phyloP scores from a whole-genome alignment of 2,329 filamentous ascomycete genomes.

The Microsporum audouinii region DNA sequence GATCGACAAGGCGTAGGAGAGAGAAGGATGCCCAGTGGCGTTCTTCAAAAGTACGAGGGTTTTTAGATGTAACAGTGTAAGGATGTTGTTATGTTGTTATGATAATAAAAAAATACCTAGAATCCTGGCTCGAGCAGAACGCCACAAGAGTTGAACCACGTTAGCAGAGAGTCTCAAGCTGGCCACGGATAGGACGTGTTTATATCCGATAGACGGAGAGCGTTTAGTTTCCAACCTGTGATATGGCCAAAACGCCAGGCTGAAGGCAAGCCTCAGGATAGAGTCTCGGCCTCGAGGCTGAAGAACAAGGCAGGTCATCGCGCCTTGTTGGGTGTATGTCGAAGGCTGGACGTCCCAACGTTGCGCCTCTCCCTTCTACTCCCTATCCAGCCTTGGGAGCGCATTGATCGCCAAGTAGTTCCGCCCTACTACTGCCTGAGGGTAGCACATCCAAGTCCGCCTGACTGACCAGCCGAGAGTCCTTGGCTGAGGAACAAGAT shows the following conservation, averaged over 20 bases:
- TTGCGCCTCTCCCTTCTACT: neutral
- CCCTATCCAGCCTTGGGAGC: neutral
- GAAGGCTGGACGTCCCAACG: no score
- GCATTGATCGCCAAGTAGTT: neutral
- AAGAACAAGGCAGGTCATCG: neutral
- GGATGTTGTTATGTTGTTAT: neutral
- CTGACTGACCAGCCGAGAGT: neutral
- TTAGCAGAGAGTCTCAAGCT: neutral
- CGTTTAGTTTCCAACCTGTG: neutral
- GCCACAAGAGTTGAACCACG: neutral
- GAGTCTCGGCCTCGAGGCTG: no score
- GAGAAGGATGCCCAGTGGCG: no score
- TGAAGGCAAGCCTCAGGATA: no score
- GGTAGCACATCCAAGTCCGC: neutral
- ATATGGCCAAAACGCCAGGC: no score
- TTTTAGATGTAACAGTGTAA: neutral
- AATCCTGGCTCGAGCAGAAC: neutral
- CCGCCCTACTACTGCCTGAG: neutral
- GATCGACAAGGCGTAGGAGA: no score
- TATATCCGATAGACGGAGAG: neutral
- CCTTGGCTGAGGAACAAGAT: neutral
- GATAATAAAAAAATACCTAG: neutral
- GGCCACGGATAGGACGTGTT: neutral
- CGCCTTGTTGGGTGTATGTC: neutral
- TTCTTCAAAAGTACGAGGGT: neutral